These are phyloP conservation scores for Solanum piurae DNA, from an alignment of 257 asterid genomes.

Conservation along the genomic window DNA sequence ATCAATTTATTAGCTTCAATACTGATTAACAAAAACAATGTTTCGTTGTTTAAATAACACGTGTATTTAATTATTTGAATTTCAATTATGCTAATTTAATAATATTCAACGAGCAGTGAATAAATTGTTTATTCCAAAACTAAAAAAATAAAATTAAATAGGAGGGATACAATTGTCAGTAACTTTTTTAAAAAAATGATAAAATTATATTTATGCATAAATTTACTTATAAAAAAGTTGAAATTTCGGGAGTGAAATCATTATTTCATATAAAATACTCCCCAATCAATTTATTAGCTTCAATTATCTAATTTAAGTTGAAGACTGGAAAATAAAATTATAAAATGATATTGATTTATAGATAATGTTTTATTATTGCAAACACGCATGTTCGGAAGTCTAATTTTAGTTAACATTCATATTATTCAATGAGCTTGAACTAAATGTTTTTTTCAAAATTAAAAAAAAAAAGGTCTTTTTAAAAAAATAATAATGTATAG, in stretches of 20 bases:
- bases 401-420: too few relatives aligned
- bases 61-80: background rate
- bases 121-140: background rate
- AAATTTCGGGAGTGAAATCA: too few relatives aligned
- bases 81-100: background rate
- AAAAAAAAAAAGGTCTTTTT: too few relatives aligned
- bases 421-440: too few relatives aligned
- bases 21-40: background rate
- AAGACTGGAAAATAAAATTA: background rate
- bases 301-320: background rate
- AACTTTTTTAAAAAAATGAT: background rate
- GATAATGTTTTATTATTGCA: background rate
- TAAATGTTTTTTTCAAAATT: too few relatives aligned
- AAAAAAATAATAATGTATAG: too few relatives aligned
- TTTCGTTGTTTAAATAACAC: background rate
- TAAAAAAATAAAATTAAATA: too few relatives aligned
- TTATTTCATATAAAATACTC: background rate
- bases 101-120: background rate
- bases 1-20: background rate
- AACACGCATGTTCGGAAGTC: too few relatives aligned
- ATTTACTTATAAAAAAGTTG: too few relatives aligned
- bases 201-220: background rate
- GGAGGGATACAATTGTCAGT: background rate
- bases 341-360: too few relatives aligned
- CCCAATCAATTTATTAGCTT: background rate